phyloP scores from a whole-genome alignment of 164 flowering plant genomes.

The Malania oleifera region DNA sequence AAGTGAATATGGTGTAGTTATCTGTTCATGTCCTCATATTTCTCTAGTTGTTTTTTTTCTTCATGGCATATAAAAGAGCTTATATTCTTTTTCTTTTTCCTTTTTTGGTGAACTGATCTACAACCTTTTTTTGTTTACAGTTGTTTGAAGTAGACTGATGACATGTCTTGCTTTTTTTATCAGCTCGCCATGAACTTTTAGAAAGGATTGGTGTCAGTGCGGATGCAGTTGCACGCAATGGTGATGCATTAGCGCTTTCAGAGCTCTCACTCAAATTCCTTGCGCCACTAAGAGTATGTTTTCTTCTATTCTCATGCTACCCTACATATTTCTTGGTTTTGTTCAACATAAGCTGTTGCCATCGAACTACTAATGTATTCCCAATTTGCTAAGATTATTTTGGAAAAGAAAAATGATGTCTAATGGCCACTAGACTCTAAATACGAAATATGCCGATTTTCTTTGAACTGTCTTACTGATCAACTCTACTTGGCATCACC shows the following conservation, averaged over 20 bases:
- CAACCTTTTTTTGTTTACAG: too few species aligned
- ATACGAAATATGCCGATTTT: not conserved
- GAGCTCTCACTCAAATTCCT: constrained; percentile 80
- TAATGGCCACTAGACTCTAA: not conserved
- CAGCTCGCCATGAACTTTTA: constrained; percentile 84
- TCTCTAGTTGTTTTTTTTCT: not conserved
- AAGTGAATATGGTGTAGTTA: too few species aligned
- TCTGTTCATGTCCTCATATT: too few species aligned
- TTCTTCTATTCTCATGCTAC: not conserved
- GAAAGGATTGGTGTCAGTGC: constrained; percentile 67
- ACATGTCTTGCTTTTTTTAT: constrained; percentile 6
- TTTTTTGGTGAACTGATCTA: too few species aligned
- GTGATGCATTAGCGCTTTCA: constrained; percentile 77
- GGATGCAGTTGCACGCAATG: constrained; percentile 77
- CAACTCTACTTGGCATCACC: too few species aligned
- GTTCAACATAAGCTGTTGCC: not conserved
- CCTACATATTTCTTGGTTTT: not conserved
- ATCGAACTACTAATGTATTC: not conserved
- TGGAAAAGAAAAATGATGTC: not conserved
- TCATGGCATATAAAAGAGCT: not conserved
- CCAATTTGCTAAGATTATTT: not conserved
- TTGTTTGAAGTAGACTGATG: not conserved
- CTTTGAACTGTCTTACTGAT: not conserved
- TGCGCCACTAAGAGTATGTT: constrained; percentile 72
- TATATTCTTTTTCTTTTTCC: not conserved